Percentiles rank a stretch among this genome's conserved stretches.
phyloP scores from a whole-genome alignment of 2,329 filamentous ascomycete genomes.

The Penicillium sp. region DNA sequence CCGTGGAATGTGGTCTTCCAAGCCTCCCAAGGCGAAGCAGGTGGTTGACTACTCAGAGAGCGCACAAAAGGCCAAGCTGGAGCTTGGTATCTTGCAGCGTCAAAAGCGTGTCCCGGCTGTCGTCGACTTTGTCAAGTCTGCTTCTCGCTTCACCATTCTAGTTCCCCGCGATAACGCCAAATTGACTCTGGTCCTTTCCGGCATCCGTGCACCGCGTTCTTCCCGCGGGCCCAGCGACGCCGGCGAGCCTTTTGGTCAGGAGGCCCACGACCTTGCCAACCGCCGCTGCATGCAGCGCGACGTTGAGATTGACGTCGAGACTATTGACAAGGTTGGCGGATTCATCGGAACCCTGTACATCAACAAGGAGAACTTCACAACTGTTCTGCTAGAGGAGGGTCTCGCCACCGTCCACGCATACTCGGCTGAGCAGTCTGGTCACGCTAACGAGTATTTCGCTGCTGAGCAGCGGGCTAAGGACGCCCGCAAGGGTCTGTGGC shows the following conservation, averaged over 20 bases:
- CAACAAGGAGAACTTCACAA: constrained; percentile 93
- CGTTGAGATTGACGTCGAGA: constrained; percentile 91
- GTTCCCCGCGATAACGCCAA: constrained; percentile 92
- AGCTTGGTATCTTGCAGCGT: constrained; percentile 79
- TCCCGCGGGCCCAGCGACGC: constrained; percentile 76
- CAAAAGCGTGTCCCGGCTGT: constrained; percentile 91
- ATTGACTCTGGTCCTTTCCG: constrained; percentile 89
- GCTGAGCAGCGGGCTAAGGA: constrained; percentile 91
- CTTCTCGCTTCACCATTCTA: constrained; percentile 86
- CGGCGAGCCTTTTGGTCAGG: constrained; percentile 90
- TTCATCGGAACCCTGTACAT: constrained; percentile 95
- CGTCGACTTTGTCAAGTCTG: constrained; percentile 97
- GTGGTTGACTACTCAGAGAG: constrained; percentile 90
- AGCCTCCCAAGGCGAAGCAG: constrained; percentile 76
- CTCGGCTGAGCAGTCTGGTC: constrained; percentile 92
- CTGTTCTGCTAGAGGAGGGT: constrained; percentile 88
- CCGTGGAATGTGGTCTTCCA: constrained; percentile 94
- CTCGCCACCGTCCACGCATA: constrained; percentile 89
- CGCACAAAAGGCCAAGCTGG: constrained; percentile 91
- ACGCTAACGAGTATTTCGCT: constrained; percentile 79
- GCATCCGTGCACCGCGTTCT: constrained; percentile 85
- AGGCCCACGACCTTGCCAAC: constrained; percentile 88
- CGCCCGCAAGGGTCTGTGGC: constrained; percentile 82
- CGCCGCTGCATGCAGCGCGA: constrained; percentile 88
- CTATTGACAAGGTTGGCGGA: constrained; percentile 92